phyloP scores from a whole-genome alignment of 106 monocot genomes.

The Alisma plantagoaquatica region DNA sequence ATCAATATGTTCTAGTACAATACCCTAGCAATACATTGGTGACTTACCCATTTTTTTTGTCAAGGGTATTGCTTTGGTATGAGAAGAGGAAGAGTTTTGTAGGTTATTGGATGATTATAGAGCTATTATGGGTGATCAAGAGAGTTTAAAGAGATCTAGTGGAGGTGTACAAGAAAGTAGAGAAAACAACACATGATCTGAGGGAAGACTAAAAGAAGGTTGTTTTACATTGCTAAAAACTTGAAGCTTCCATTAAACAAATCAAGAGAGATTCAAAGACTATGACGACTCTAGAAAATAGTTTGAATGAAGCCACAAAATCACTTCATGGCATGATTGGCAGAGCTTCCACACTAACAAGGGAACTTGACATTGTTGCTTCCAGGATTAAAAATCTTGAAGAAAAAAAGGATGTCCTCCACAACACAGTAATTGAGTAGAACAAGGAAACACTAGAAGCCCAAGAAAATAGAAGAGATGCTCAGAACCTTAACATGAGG shows the following conservation, averaged over 20 bases:
- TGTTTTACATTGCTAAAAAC: conserved; percentile 35
- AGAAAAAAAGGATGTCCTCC: conserved; percentile 71
- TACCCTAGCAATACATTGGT: too few relatives aligned
- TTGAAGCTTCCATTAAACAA: conserved; percentile 46
- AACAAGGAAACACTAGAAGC: conserved; percentile 45
- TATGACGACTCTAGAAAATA: conserved; percentile 38
- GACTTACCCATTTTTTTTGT: too few relatives aligned
- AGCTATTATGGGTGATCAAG: conserved; percentile 29
- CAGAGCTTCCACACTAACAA: conserved; percentile 44
- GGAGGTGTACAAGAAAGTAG: conserved; percentile 40
- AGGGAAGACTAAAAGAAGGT: conserved; percentile 51
- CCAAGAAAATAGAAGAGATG: conserved; percentile 76
- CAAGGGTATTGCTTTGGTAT: conserved; percentile 19
- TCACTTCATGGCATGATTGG: conserved; percentile 73
- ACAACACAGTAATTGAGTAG: conserved; percentile 49
- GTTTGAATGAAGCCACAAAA: conserved; percentile 60
- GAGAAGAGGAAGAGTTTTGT: conserved; percentile 37
- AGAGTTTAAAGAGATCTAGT: conserved; percentile 54
- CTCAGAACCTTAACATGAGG: conserved; percentile 46
- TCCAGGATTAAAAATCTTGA: conserved; percentile 39
- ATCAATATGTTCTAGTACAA: too few relatives aligned
- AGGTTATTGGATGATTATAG: conserved; percentile 33
- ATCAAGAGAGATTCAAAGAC: conserved; percentile 43
- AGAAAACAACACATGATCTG: conserved; percentile 31
- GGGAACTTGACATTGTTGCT: conserved; percentile 50